Evolutionary conservation across 2,329 filamentous ascomycete species (phyloP), one percentile per base, ranked within the genome.

Genomic region (Fusarium acutatum): DNA sequence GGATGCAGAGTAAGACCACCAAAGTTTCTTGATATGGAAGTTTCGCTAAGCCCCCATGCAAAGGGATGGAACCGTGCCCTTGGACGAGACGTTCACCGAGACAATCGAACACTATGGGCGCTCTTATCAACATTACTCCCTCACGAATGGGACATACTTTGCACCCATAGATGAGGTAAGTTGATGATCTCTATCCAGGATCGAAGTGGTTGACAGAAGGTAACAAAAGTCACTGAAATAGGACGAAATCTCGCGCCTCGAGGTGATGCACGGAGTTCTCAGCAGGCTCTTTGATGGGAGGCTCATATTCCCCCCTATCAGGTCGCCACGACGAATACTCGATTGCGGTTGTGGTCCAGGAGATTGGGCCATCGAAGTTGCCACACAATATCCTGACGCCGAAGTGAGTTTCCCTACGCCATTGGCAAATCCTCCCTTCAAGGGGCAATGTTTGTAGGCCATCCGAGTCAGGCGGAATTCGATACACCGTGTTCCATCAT

Each of bases 321-420:
- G 80, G 49, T 83, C 85, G 34, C 87, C 88, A 30, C 83, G 84
- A 74, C 88, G 87, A 76, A 87, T 94, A 46, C 85, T 95, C 34
- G 93, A 95, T 65, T 94, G 92, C 75, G 93, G 93, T 0, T 93
- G 90, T 80, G 93, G 93, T 44, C 86, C 90, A n/a, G 92, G 87
- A 44, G 85, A 89, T 53, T 95, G 93, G 93, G 91, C 92, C 28
- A 82, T 89, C 38, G 91, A 92, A 30, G 90, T 93, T 59, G 92
- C 92, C 52, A 87, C 89, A 77, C 84, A 87, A 70, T 84, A 91
- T 81, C 91, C 91, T 54, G 82, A 85, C 69, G 92, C 90, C 78
- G 88, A 93, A 85, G 92, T 93, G 79, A 77, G 84, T 66, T 37
- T 11, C 34, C 38, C 28, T 34, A 22, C 17, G 26, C 38, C 40